phyloP scores from a whole-genome alignment of 352 stramenopile genomes.

The Phytopythium helicoides region DNA sequence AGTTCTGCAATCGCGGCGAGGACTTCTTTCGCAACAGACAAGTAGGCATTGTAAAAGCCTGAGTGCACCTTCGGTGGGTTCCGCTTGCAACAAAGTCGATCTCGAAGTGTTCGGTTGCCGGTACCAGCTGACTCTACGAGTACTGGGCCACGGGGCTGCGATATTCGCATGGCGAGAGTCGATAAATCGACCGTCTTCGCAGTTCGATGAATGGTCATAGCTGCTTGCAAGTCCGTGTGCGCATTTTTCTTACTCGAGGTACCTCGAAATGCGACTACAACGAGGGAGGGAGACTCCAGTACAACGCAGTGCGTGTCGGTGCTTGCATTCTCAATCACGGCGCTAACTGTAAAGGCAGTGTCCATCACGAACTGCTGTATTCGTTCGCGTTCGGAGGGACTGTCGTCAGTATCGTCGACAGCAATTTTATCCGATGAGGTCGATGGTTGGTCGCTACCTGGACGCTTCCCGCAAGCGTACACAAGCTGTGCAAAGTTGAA shows the following conservation, averaged over 20 bases:
- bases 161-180: conserved; percentile 6
- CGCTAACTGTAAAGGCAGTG: conserved; percentile 20
- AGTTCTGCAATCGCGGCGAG: conserved; percentile 17
- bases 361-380: conserved; percentile 28
- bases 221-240: conserved; percentile 32
- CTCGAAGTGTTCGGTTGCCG: not conserved
- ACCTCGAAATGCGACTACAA: conserved; percentile 38
- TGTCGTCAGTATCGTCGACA: conserved; percentile 6
- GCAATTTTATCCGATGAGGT: conserved; percentile 1
- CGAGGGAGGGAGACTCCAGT: conserved; percentile 20
- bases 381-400: not conserved
- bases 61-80: conserved; percentile 38
- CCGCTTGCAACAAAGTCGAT: conserved; percentile 26
- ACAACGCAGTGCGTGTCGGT: conserved; percentile 47
- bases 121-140: not conserved
- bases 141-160: no score
- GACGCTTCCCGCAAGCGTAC: conserved; percentile 31
- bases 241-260: conserved; percentile 44
- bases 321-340: conserved; percentile 26
- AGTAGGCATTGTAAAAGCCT: conserved; percentile 39
- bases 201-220: conserved; percentile 24
- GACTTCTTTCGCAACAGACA: conserved; percentile 28
- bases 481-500: conserved; percentile 49
- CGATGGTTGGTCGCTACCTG: not conserved
- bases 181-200: conserved; percentile 25